Conservation (phyloP, 768 basidiomycete species). For the Boletellus emodensis region DNA sequence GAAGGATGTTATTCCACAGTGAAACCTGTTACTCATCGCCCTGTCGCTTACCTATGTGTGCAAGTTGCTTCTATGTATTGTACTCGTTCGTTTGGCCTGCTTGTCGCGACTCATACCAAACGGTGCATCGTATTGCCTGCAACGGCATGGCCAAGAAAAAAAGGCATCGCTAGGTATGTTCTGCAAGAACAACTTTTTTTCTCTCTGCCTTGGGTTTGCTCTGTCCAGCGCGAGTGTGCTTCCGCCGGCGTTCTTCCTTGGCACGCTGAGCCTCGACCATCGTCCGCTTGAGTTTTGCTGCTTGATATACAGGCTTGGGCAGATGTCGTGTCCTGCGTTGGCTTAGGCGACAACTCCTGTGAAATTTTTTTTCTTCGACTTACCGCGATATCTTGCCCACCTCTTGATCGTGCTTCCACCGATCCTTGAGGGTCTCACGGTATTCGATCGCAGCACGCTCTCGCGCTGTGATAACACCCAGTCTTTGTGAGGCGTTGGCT, state of each 20-base stretch:
- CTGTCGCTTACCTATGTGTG: neutral
- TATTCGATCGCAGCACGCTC: slow-evolving; percentile 94
- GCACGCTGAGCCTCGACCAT: slow-evolving; percentile 87
- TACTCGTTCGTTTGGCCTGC: neutral
- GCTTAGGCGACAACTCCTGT: slow-evolving; percentile 1
- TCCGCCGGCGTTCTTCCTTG: slow-evolving; percentile 91
- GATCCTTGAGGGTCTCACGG: slow-evolving; percentile 77
- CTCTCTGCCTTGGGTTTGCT: slow-evolving; percentile 88
- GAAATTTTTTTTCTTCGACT: slow-evolving; percentile 22
- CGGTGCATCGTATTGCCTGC: slow-evolving; percentile 4
- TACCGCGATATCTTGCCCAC: slow-evolving; percentile 80
- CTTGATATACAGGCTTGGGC: slow-evolving; percentile 88
- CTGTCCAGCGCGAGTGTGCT: slow-evolving; percentile 82
- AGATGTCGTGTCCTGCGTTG: slow-evolving; percentile 66
- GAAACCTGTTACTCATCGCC: slow-evolving; percentile 1
- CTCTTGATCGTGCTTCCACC: slow-evolving; percentile 83
- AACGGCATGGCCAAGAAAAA: slow-evolving; percentile 10
- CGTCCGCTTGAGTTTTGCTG: slow-evolving; percentile 80
- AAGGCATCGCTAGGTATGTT: slow-evolving; percentile 48
- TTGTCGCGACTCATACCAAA: neutral
- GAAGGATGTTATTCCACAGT: slow-evolving; percentile 28
- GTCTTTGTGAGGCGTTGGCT: slow-evolving; percentile 84
- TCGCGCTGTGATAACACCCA: slow-evolving; percentile 85
- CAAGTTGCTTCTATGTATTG: neutral
- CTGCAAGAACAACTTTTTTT: slow-evolving; percentile 79